Evolutionary conservation across 805 yeast species (phyloP).

Genomic region (Candida boidinii): DNA sequence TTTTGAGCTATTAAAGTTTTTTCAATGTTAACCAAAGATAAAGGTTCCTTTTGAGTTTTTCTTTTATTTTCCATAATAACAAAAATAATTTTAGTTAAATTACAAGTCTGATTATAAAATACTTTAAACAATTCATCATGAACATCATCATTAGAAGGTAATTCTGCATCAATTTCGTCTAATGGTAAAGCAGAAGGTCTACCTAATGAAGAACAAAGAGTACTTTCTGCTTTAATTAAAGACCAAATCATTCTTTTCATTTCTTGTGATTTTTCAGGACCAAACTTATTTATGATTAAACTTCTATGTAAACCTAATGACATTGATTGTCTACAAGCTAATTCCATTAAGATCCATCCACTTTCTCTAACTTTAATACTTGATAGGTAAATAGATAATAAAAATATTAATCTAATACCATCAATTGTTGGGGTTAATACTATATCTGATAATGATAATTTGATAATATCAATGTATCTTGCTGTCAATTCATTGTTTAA

Average conservation of each 20-base stretch:
- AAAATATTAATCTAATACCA: slow-evolving; percentile 33
- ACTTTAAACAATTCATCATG: slow-evolving; percentile 22
- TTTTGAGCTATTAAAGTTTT: slow-evolving; percentile 28
- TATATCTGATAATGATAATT: slow-evolving; percentile 33
- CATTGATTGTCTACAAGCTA: slow-evolving; percentile 38
- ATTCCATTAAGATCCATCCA: slow-evolving; percentile 37
- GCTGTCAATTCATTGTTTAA: slow-evolving; percentile 20
- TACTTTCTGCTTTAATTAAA: slow-evolving; percentile 30
- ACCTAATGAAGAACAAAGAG: slow-evolving; percentile 35
- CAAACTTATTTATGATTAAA: slow-evolving; percentile 26
- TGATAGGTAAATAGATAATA: slow-evolving; percentile 35
- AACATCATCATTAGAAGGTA: slow-evolving; percentile 24
- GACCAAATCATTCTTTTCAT: slow-evolving; percentile 38
- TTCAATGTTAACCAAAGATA: slow-evolving; percentile 31
- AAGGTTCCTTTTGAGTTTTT: slow-evolving; percentile 27
- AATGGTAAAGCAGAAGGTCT: slow-evolving; percentile 35
- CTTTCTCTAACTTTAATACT: slow-evolving; percentile 37
- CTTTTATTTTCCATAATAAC: slow-evolving; percentile 32
- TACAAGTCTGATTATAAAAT: slow-evolving; percentile 26
- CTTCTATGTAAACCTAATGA: slow-evolving; percentile 40
- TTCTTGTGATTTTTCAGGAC: slow-evolving; percentile 27
- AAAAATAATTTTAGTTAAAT: slow-evolving; percentile 28
- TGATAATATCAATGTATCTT: slow-evolving; percentile 31
- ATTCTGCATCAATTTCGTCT: slow-evolving; percentile 34
- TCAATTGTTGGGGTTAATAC: slow-evolving; percentile 34